Percentiles rank a stretch among this genome's conserved stretches.
Conservation (phyloP, 2,329 filamentous ascomycete genomes). For the Sclerotinia sclerotiorum region DNA sequence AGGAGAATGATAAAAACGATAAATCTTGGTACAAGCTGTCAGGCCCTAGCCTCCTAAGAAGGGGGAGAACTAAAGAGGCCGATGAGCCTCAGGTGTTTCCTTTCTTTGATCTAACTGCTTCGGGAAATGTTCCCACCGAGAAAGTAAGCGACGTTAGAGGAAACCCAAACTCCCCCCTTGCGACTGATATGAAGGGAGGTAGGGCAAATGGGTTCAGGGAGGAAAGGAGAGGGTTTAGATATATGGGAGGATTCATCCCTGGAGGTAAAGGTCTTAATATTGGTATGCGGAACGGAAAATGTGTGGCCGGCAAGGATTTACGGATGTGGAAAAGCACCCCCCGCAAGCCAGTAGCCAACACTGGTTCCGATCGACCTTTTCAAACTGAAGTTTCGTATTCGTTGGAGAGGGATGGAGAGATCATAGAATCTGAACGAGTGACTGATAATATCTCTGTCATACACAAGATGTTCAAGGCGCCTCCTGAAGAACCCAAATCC, state of each 20-base stretch:
- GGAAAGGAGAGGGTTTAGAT: background rate
- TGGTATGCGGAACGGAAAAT: no score
- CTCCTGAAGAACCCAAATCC: background rate
- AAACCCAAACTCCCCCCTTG: background rate
- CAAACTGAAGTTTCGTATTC: background rate
- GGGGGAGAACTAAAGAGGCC: background rate
- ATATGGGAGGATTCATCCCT: background rate
- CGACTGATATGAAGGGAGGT: background rate
- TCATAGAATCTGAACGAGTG: background rate
- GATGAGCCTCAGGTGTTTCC: no score
- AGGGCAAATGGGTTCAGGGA: background rate
- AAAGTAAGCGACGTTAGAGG: background rate
- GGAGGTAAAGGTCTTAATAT: no score
- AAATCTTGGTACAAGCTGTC: background rate
- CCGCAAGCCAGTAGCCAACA: background rate
- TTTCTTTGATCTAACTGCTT: background rate
- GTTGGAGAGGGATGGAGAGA: background rate
- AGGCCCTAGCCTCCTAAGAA: accelerated
- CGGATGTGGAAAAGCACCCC: background rate
- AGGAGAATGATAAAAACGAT: background rate
- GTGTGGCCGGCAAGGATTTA: background rate
- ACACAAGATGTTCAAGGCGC: background rate
- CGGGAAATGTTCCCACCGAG: background rate
- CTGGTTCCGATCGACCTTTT: background rate
- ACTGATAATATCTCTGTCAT: background rate